Percentiles rank a stretch among this genome's conserved stretches.
Evolutionary conservation across 2,329 filamentous ascomycete genomes (phyloP).

Genomic region (Neopestalotiopsis rosae): DNA sequence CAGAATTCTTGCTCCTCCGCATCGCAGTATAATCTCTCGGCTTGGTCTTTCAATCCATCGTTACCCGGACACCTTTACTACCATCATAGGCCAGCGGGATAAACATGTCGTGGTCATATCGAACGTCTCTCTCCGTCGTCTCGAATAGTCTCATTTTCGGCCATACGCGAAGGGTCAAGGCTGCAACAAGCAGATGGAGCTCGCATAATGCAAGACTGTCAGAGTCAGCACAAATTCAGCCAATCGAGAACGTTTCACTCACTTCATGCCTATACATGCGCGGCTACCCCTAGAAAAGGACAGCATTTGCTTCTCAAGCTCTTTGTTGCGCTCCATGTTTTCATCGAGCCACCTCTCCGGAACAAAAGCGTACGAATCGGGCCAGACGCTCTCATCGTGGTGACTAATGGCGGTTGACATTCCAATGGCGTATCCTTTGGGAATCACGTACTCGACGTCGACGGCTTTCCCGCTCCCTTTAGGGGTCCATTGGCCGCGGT

Average conservation of each 20-base stretch:
- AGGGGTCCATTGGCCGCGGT: constrained; percentile 32
- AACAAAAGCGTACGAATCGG: constrained; percentile 42
- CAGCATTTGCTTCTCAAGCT: constrained; percentile 43
- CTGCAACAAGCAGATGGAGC: constrained; percentile 31
- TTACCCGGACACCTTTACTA: constrained; percentile 24
- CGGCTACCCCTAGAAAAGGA: constrained; percentile 47
- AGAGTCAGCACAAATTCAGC: not conserved
- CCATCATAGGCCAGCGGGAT: constrained; percentile 18
- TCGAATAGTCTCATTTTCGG: constrained; percentile 31
- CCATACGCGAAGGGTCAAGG: constrained; percentile 33
- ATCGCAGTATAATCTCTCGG: not conserved
- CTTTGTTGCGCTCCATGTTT: constrained; percentile 32
- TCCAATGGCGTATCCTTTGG: constrained; percentile 42
- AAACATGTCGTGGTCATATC: constrained; percentile 27
- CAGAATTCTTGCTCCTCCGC: too few species aligned
- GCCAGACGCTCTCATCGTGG: constrained; percentile 42
- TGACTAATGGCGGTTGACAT: constrained; percentile 45
- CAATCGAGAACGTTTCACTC: constrained; percentile 16
- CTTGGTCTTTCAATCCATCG: constrained; percentile 17
- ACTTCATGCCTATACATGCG: constrained; percentile 48
- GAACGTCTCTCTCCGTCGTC: constrained; percentile 30
- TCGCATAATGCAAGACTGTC: constrained; percentile 36
- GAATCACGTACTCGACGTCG: constrained; percentile 37
- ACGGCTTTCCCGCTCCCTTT: constrained; percentile 16
- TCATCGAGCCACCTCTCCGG: constrained; percentile 48